Evolutionary conservation across 306 rosid genomes (phyloP).

Genomic region (Hylodesmum podocarpum): DNA sequence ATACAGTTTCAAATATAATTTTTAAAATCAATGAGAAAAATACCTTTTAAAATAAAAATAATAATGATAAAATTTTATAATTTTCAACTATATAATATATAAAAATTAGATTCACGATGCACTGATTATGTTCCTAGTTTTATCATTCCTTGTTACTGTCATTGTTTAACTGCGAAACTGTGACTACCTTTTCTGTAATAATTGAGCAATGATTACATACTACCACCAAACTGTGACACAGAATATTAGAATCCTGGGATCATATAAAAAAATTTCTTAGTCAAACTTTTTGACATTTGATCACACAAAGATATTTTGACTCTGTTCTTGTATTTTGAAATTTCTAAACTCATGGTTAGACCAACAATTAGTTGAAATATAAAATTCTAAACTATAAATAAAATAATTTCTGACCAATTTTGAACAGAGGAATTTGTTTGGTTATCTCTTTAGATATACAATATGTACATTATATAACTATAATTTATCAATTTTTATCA

Average conservation of each 20-base stretch:
- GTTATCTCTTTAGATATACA: too few species aligned
- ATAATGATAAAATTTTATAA: too few species aligned
- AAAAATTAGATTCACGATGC: neutral
- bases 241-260: neutral
- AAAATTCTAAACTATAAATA: too few species aligned
- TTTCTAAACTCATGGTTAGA: neutral
- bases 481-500: too few species aligned
- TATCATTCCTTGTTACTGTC: too few species aligned
- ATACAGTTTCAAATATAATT: too few species aligned
- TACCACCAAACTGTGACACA: too few species aligned
- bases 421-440: neutral
- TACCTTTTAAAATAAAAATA: too few species aligned
- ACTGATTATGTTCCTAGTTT: neutral
- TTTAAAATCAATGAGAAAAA: too few species aligned
- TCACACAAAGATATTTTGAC: neutral
- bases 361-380: neutral
- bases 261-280: neutral
- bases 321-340: neutral
- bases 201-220: neutral
- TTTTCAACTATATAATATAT: too few species aligned
- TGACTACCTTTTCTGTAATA: neutral
- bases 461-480: too few species aligned
- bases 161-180: neutral
- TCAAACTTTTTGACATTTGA: neutral
- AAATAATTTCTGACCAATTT: too few species aligned